phyloP scores from a whole-genome alignment of 768 basidiomycete species.

The Amylocystis lapponica region DNA sequence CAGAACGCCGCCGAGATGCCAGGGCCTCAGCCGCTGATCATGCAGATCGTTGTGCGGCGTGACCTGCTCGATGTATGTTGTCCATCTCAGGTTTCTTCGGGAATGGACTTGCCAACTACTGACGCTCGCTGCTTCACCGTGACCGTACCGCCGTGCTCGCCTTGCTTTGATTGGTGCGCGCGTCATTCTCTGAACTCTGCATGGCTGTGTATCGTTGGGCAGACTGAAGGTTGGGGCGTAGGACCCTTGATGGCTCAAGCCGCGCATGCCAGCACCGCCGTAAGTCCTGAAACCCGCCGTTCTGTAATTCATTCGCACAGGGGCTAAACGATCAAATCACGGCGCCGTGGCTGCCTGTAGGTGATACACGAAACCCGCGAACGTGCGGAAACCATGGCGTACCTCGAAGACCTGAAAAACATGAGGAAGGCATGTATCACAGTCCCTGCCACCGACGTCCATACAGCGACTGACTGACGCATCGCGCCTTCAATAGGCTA shows the following conservation, averaged over 20 bases:
- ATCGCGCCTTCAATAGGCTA: constrained; percentile 26
- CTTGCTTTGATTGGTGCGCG: no score
- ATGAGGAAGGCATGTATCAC: constrained; percentile 35
- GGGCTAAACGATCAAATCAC: no score
- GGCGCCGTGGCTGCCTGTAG: constrained; percentile 22
- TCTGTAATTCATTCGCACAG: background rate
- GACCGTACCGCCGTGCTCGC: no score
- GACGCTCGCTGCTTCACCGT: no score
- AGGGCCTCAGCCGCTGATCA: constrained; percentile 25
- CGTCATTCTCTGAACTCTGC: no score
- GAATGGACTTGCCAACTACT: no score
- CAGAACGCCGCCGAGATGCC: no score
- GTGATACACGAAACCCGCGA: constrained; percentile 36
- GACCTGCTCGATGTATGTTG: constrained; percentile 36
- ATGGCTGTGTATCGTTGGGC: background rate
- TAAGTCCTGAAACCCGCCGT: constrained; percentile 11
- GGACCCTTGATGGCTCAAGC: constrained; percentile 41
- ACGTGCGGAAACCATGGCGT: constrained; percentile 31
- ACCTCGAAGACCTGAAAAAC: constrained; percentile 31
- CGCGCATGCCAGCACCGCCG: constrained; percentile 39
- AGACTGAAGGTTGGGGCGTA: constrained; percentile 39
- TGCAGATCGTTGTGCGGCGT: constrained; percentile 39
- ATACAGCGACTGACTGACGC: background rate
- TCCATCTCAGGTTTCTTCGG: no score
- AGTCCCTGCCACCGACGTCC: no score